Base-by-base conservation (phyloP, 2,329 filamentous ascomycete species). In the Huntiella moniliformis region DNA sequence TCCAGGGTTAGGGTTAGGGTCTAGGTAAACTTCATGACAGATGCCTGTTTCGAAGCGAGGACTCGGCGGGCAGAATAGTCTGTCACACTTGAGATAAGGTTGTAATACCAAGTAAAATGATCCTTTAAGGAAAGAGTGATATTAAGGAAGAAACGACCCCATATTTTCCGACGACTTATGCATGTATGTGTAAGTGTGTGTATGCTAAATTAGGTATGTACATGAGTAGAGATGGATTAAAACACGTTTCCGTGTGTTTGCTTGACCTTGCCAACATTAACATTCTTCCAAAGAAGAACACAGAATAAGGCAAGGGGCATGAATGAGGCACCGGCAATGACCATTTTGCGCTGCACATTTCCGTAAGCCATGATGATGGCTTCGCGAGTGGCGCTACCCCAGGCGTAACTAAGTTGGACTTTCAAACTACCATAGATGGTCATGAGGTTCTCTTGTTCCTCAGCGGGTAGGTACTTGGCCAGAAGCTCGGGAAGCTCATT, bases 311-410 rank as follows among this genome's bases (percentile, higher is more conserved):
- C 55, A 15, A 66, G 60, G 43, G 56, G 63, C 56, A 67, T 61
- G 7, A 67, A 58, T 22, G 56, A 64, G 28, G 61, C 57, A 36
- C 67, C 70, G 1, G 66, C 64, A 38, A 72, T 66, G 43, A 71
- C 57, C 67, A 73, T 71, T 36, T 63, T 58, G 12, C 61, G 59
- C 57, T 73, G 70, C 0, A 68, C 63, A 41, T 71, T 65, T 1
- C 62, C 67, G 52, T 82, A 82, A 0, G 77, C 73, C 12, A 60
- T 58, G 43, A 74, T 68, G 50, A 82, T 79, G 0, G 67, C 74
- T 6, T 62, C 55, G 4, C 77, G 59, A 12, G 64, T 67, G 0
- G 66, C 60, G 3, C 59, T 67, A 1, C 73, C 73, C 22, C 63
- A 53, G 0, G 62, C 58, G 54, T 74, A 79, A 15, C 57, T 58